Evolutionary conservation across 2,329 filamentous ascomycete species (phyloP).

Genomic region (Tolypocladium cylindrosporum): DNA sequence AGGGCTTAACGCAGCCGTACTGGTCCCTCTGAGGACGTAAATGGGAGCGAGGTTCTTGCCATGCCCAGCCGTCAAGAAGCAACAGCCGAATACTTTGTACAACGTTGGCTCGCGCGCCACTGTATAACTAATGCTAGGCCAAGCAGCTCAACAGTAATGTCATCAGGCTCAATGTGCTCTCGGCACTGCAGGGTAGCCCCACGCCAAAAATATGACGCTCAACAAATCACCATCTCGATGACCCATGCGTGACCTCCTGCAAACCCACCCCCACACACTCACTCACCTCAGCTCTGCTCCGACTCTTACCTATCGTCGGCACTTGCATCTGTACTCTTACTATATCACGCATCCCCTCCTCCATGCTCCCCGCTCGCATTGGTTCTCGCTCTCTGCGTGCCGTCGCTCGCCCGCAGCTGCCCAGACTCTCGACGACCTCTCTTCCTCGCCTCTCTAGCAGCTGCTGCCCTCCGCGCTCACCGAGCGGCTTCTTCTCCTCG

Average conservation of each 20-base stretch:
- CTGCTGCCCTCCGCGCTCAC: constrained; percentile 2
- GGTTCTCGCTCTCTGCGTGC: neutral
- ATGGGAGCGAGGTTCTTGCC: too few species aligned
- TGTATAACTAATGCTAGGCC: too few species aligned
- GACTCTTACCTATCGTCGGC: neutral
- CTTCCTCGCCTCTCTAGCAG: constrained; percentile 1
- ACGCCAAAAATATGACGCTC: neutral
- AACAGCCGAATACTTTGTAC: too few species aligned
- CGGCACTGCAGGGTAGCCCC: neutral
- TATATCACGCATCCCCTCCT: neutral
- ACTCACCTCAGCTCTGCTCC: neutral
- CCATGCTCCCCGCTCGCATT: constrained; percentile 1
- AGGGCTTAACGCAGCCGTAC: too few species aligned
- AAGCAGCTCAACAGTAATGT: too few species aligned
- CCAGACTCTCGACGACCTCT: neutral
- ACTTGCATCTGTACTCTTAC: neutral
- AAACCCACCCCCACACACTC: neutral
- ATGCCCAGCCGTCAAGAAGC: too few species aligned
- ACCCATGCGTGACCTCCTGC: neutral
- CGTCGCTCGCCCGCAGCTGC: neutral
- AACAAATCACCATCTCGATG: neutral
- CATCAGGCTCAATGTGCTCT: too few species aligned
- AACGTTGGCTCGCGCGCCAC: too few species aligned
- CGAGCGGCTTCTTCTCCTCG: neutral
- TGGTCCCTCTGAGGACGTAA: too few species aligned